phyloP scores from a whole-genome alignment of 495 filamentous ascomycete species.

The Penicillium lividum region DNA sequence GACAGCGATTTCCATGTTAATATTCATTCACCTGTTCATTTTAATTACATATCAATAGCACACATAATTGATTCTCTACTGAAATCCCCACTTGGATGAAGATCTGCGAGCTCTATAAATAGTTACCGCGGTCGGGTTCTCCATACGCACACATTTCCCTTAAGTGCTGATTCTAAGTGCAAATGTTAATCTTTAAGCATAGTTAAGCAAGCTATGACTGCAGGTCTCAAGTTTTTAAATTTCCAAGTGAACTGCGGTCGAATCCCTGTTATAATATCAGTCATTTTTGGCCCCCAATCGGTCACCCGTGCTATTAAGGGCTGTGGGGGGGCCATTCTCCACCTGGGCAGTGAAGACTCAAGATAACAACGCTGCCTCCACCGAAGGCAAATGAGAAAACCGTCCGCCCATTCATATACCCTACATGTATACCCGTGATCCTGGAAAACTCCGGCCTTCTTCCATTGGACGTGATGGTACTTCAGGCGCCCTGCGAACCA shows the following conservation, averaged over 20 bases:
- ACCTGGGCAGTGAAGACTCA: too few relatives aligned
- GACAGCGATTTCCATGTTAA: conserved; percentile 22
- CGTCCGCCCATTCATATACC: too few relatives aligned
- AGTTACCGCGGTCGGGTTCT: background rate
- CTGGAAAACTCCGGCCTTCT: background rate
- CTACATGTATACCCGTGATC: background rate
- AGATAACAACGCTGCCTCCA: too few relatives aligned
- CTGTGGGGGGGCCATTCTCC: too few relatives aligned
- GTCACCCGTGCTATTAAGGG: too few relatives aligned
- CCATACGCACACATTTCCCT: background rate
- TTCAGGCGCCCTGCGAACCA: conserved; percentile 14
- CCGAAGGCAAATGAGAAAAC: too few relatives aligned
- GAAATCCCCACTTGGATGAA: background rate
- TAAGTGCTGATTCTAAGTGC: background rate
- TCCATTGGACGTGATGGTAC: conserved; percentile 4
- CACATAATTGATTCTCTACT: background rate
- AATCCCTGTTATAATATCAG: too few relatives aligned
- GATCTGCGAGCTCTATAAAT: background rate
- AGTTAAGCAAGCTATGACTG: too few relatives aligned
- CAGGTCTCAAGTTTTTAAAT: too few relatives aligned
- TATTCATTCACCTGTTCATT: background rate
- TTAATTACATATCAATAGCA: background rate
- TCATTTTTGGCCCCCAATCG: too few relatives aligned
- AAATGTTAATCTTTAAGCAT: too few relatives aligned
- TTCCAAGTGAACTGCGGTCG: too few relatives aligned